phyloP scores from a whole-genome alignment of 2,329 filamentous ascomycete genomes.

The Exophiala sp. region DNA sequence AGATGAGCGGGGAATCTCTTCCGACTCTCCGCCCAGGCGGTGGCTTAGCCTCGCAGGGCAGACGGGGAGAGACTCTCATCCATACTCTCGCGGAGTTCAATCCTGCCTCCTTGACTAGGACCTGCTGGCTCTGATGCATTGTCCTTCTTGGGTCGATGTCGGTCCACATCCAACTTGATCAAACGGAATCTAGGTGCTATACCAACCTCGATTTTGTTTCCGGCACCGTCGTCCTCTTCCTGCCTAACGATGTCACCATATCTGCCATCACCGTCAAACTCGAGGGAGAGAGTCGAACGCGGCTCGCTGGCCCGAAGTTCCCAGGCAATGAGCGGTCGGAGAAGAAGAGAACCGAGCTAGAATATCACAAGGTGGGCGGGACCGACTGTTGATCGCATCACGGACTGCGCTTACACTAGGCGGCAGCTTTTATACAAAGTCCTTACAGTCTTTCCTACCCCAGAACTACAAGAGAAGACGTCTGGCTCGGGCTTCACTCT shows the following conservation, averaged over 20 bases:
- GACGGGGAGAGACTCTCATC: too few species aligned
- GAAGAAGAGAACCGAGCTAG: conserved; percentile 45
- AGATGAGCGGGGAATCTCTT: background rate
- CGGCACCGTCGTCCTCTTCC: conserved; percentile 41
- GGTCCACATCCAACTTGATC: conserved; percentile 42
- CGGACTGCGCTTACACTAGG: conserved; percentile 7
- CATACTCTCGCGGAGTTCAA: background rate
- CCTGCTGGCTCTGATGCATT: conserved; percentile 20
- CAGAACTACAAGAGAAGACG: conserved; percentile 36
- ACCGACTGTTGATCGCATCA: conserved; percentile 3
- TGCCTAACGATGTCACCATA: conserved; percentile 40
- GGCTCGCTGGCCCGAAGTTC: conserved; percentile 39
- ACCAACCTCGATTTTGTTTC: conserved; percentile 46
- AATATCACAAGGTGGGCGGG: conserved; percentile 44
- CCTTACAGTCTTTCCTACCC: conserved; percentile 42
- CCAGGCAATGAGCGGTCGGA: conserved; percentile 40
- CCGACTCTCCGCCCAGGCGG: background rate
- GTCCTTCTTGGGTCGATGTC: conserved; percentile 35
- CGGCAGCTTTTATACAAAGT: conserved; percentile 45
- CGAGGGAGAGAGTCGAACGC: conserved; percentile 45
- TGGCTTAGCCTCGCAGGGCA: conserved; percentile 21
- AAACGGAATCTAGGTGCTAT: conserved; percentile 38
- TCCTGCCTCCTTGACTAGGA: conserved; percentile 1
- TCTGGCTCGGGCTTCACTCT: conserved; percentile 40
- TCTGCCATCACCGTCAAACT: conserved; percentile 45